Base-by-base conservation (phyloP, 2,329 filamentous ascomycete species). In the Tolypocladium inflatum region DNA sequence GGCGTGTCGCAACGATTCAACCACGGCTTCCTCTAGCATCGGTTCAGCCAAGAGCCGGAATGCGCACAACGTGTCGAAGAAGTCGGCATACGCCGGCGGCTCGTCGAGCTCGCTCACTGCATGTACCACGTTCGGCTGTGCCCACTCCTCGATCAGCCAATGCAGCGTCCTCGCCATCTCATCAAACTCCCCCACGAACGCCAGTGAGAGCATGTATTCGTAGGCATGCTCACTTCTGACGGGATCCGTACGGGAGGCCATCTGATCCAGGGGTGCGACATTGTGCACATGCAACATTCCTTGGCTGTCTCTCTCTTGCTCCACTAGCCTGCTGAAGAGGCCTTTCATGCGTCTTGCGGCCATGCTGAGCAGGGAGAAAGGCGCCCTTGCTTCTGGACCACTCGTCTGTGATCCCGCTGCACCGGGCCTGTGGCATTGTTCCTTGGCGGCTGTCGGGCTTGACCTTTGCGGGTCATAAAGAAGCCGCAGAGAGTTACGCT, bases 201-300 rank as follows among this genome's bases (percentile, higher is more conserved):
- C 87, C 26, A 91, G 73, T 1, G 82, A 78, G 53, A 85, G 78
- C 67, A 91, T 78, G 66, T 89, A 88, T 2, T 76, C 73, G 63
- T 88, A 82, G 1, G 65, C 70, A 17, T 72, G 62, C 84, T 66
- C 63, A 7, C 68, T 70, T 58, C 65, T 63, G 43, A 72, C 67
- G 2, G 68, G 66, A 58, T 75, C 73, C 55, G 60, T 63, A 9
- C 73, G 66, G 35, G 64, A 64, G 45, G 65, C 63, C 67, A 74
- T 69, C 11, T 64, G 62, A 11, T 74, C 72, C n/a, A 73, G 62
- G 8, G 64, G 62, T 13, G 68, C 60, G n/a, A 72, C 57, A 8
- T 66, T 58, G n/a, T 61, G 60, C 4, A 50, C 48, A 4, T 61
- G 60, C 38, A 68, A 48, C 7, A 65, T 55, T 13, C 54, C 45